Base-by-base conservation (phyloP, 148 eudicot genomes). In the Rhododendron molle region DNA sequence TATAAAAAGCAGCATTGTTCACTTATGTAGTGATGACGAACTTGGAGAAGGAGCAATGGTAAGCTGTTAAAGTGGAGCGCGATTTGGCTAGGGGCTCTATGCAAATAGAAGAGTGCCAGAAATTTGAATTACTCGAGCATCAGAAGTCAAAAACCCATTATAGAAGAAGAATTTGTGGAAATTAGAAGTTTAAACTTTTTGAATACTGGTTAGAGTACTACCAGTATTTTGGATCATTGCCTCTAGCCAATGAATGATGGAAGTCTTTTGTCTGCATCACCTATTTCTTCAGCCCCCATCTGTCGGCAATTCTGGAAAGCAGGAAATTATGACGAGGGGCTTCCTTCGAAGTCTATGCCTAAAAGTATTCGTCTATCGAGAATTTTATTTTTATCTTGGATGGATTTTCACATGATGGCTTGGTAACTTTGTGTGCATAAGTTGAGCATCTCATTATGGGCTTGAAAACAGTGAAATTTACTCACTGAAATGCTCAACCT, bases 221-320 rank as follows among this genome's bases (percentile, higher is more conserved):
- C 88, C 72, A 87, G 82, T 86, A 79, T 88, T 73, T 85, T 87
- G 88, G 94, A 93, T 78, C 88, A 84, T 54, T 89, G 87, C 72
- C 89, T 50, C 34, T 88, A 90, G 52, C 83, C 90, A 67, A 83
- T 73, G 83, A 93, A 92, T 83, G 93, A 91, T 82, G 83, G 92
- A 40, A 88, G 88, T 91, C 91, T 85, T 83, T 76, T 87, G 84
- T 88, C 95, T 58, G 83, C 90, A 32, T 91, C 93, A 44, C 89
- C 96, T 49, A 60, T 92, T 81, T 88, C 91, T 85, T 91, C 97
- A 16, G 98, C 96, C 73, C 99, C 99, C 40, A 78, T 96, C 69
- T 94, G 97, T 89, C 96, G 99, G 78, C 98, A 96, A 83, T 96
- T 96, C 85, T 96, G 99, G 99, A 96, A 89, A 92, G 94, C 98